Evolutionary conservation across 352 stramenopile genomes (phyloP), one percentile per base, ranked within the genome.

Genomic region (Phytopythium oedochilum): DNA sequence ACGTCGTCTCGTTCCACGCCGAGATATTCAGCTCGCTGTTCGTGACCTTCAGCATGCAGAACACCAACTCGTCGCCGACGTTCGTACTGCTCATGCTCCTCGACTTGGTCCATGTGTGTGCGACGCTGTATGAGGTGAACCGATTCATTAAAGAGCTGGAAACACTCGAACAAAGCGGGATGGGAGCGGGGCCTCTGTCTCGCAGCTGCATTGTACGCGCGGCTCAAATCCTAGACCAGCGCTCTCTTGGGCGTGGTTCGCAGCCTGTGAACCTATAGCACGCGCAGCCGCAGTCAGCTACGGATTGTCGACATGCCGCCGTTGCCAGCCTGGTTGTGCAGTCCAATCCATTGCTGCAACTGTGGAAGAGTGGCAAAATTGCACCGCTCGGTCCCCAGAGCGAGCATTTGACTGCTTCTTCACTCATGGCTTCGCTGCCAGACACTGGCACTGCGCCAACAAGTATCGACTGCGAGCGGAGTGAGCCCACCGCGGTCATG

Each of bases 11-110:
- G 32, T 75, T 79, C 50, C 74, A 55, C 12, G 54, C 77, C 22
- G 61, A 79, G 18, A 71, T 79, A 44, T 78, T 70, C 58, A 75
- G 69, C 45, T 64, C 70, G 15, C 58, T 80, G 55, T 83, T 69
- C 32, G 59, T 76, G 7, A 50, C 65, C 11, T 73, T 52, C 8
- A 76, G 67, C 48, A 70, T 79, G 60, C 72, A 83, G 34, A 71
- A 63, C 43, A 57, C 67, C 1, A 70, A 51, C 0, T 78, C 70
- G 6, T 52, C 67, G 26, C 55, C 28, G 6, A 80, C 62, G 3
- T 63, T 60, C n/a, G 26, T 61, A 2, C 45, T 52, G 23, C 59
- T 76, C 12, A 62, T 64, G 3, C 26, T 60, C 20, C 58, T 68
- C 1, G 64, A 76, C 52, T 55, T 64, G 9, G 49, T 48, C 0